Evolutionary conservation across 164 flowering plant genomes (phyloP).

Genomic region (Saururus chinensis): DNA sequence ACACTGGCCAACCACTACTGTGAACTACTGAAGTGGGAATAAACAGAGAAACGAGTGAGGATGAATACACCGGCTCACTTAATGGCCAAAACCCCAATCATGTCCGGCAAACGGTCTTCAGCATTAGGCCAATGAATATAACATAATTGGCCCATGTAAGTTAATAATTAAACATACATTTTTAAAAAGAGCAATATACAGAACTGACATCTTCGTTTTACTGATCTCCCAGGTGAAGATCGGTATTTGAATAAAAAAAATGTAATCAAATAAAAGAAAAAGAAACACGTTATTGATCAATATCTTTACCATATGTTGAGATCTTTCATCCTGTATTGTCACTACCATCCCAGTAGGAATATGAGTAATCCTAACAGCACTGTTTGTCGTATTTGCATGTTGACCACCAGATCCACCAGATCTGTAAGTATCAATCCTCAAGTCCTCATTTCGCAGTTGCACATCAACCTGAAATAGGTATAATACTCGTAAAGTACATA

Average conservation of each 20-base stretch:
- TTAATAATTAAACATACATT: neutral
- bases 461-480: slow-evolving; percentile 66
- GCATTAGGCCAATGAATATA: no score
- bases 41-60: no score
- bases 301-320: slow-evolving; percentile 66
- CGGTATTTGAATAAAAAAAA: neutral
- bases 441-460: slow-evolving; percentile 75
- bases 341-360: slow-evolving; percentile 69
- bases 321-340: slow-evolving; percentile 88
- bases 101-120: no score
- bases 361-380: slow-evolving; percentile 94
- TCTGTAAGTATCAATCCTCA: slow-evolving; percentile 86
- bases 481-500: neutral
- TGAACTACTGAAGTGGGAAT: no score
- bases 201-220: neutral
- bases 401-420: slow-evolving; percentile 99
- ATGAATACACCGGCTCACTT: no score
- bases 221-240: neutral
- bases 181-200: no score
- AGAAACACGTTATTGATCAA: neutral
- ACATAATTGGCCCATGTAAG: no score
- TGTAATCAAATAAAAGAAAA: neutral
- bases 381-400: slow-evolving; percentile 95
- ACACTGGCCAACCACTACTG: no score
- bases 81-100: no score